These are phyloP conservation scores for Paramecium caudatum DNA, from an alignment of 73 alveolate genomes.

Conservation along the genomic window DNA sequence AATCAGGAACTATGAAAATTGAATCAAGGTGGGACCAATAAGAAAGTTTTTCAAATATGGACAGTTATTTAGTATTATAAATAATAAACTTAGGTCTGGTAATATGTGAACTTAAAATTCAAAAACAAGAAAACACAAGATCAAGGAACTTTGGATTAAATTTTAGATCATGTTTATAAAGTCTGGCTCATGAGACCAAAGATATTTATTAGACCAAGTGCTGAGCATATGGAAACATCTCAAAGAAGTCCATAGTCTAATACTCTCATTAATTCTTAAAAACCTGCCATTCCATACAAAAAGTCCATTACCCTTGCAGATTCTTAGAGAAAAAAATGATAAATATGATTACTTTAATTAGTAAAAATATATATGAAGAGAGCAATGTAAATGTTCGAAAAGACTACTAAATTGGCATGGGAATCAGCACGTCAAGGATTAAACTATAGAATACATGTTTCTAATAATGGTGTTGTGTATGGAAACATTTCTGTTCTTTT, in stretches of 20 bases:
- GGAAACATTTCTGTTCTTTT: conserved; percentile 24
- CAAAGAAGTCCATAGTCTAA: conserved; percentile 2
- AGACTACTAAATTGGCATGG: neutral
- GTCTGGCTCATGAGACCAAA: conserved; percentile 25
- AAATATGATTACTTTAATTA: too few species aligned
- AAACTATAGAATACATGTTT: neutral
- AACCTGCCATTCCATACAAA: neutral
- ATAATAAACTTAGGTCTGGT: conserved; percentile 17
- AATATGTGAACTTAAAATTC: conserved; percentile 25
- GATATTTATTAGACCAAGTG: neutral
- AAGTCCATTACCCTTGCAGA: conserved; percentile 10
- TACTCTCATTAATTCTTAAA: neutral
- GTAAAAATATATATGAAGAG: neutral
- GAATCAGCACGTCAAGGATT: conserved; percentile 14
- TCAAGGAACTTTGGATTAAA: neutral
- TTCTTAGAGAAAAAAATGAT: conserved; percentile 31
- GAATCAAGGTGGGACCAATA: conserved; percentile 52
- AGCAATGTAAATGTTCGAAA: neutral
- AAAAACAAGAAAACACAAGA: conserved; percentile 32
- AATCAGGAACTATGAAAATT: conserved; percentile 49
- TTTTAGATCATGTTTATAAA: neutral
- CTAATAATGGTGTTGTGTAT: neutral
- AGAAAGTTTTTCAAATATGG: conserved; percentile 23
- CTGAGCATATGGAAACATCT: conserved; percentile 17
- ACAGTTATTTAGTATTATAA: neutral